Base-by-base conservation (phyloP, 1,284 basidiomycete genomes). In the Sporisorium scitamineum region DNA sequence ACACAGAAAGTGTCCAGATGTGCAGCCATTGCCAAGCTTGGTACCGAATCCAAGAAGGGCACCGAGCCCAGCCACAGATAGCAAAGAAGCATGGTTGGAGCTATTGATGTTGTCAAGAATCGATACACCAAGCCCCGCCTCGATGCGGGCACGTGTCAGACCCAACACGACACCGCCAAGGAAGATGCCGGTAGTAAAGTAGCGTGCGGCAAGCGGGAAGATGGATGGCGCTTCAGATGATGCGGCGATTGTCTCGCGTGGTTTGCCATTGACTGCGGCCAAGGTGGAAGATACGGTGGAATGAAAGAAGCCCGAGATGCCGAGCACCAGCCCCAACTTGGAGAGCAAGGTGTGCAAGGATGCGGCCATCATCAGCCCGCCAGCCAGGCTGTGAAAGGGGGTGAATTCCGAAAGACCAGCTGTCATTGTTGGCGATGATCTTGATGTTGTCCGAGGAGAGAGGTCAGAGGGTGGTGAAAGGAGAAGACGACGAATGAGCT, bases 21-120 rank as follows among this genome's bases (percentile, higher is more conserved):
- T 84, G 66, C 82, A 85, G 10, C 81, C 84, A 11, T 65, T 67
- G 8, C 80, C 84, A 31, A 84, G 70, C 81, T 83, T 84, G 1
- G 84, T 85, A 2, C 84, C 84, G 0, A 76, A 22, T 0, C 84
- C 84, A 3, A 85, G 80, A 0, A 80, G 61, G 0, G 78, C 26
- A 0, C 84, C 84, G 4, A 60, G 39, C 2, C 47, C 53, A 7
- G 52, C 70, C 34, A 68, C 47, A 9, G 54, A 51, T 6, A 62
- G 54, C 11, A 64, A 41, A 24, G 70, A 54, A 5, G 54, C 31
- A 0, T 41, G 20, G 11, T 24, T 45, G 1, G 55, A 10, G 5
- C 37, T 53, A 13, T 37, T 8, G 8, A 54, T 9, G 2, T 44
- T 27, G 57, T 85, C 84, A 26, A 85, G 76, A 39, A 85, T 59